Evolutionary conservation across 2,329 filamentous ascomycete species (phyloP).

Genomic region (Whalleya microplaca): DNA sequence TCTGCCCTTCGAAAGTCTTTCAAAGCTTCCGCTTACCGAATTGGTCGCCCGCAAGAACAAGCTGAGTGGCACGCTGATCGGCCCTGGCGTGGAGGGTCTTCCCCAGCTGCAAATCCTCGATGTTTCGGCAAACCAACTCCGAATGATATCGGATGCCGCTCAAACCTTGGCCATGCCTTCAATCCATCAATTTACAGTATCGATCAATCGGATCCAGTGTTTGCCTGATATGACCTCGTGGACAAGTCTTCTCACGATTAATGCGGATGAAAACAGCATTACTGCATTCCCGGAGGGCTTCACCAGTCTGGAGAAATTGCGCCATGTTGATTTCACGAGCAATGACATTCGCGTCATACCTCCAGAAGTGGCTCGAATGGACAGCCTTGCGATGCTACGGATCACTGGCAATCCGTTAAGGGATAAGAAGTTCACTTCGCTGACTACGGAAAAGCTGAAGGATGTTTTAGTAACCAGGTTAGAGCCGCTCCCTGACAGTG

Average conservation of each 20-base stretch:
- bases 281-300: slow-evolving; percentile 77
- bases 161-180: slow-evolving; percentile 66
- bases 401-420: slow-evolving; percentile 88
- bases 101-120: slow-evolving; percentile 75
- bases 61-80: slow-evolving; percentile 73
- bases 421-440: slow-evolving; percentile 83
- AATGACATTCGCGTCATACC: slow-evolving; percentile 82
- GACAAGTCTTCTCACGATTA: slow-evolving; percentile 72
- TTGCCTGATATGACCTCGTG: slow-evolving; percentile 78
- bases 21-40: slow-evolving; percentile 71
- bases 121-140: slow-evolving; percentile 70
- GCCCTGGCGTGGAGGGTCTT: slow-evolving; percentile 60
- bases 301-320: slow-evolving; percentile 66
- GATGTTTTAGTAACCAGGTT: slow-evolving; percentile 69
- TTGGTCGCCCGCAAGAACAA: slow-evolving; percentile 78
- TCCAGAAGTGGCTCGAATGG: slow-evolving; percentile 78
- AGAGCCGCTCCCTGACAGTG: slow-evolving; percentile 52
- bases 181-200: slow-evolving; percentile 75
- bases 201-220: slow-evolving; percentile 74
- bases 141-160: slow-evolving; percentile 30
- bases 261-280: slow-evolving; percentile 82
- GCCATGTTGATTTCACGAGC: slow-evolving; percentile 79
- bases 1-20: slow-evolving; percentile 72
- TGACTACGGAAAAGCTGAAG: slow-evolving; percentile 82
- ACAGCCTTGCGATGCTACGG: slow-evolving; percentile 72